phyloP scores from a whole-genome alignment of 1,284 basidiomycete genomes.

The Ceratobasidium sp. region DNA sequence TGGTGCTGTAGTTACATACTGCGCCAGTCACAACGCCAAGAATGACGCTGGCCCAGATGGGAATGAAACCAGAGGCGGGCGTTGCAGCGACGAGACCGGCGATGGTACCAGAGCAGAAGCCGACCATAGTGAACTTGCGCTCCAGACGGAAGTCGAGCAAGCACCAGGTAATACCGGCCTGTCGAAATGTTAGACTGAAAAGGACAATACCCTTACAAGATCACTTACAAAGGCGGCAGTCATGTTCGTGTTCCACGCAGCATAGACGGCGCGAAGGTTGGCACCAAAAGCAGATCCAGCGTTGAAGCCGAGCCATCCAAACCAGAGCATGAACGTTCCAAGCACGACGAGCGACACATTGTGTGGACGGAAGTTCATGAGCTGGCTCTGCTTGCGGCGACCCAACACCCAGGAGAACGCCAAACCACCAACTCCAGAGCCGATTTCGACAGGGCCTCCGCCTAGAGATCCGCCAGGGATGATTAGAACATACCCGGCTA shows the following conservation, averaged over 20 bases:
- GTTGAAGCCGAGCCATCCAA: conserved; percentile 68
- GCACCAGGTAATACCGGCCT: conserved; percentile 41
- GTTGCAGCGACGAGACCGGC: conserved; percentile 92
- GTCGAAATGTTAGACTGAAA: conserved; percentile 69
- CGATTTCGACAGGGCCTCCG: conserved; percentile 92
- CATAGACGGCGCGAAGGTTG: conserved; percentile 85
- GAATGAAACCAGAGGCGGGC: conserved; percentile 72
- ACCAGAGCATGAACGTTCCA: conserved; percentile 90
- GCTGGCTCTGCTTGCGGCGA: conserved; percentile 76
- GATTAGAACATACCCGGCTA: neutral
- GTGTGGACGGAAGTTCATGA: conserved; percentile 89
- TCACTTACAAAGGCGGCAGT: conserved; percentile 75
- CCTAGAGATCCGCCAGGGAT: conserved; percentile 54
- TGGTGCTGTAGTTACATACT: conserved; percentile 86
- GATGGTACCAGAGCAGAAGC: conserved; percentile 86
- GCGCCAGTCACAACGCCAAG: conserved; percentile 78
- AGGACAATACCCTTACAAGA: conserved; percentile 52
- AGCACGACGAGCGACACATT: conserved; percentile 90
- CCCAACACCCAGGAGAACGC: conserved; percentile 88
- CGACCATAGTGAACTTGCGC: conserved; percentile 74
- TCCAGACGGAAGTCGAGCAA: conserved; percentile 51
- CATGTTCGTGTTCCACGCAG: conserved; percentile 88
- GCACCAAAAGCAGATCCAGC: conserved; percentile 84
- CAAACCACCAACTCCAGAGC: conserved; percentile 84
- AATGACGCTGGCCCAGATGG: conserved; percentile 73